Base-by-base conservation (phyloP, 352 stramenopile genomes). In the Globisporangium okanoganense region DNA sequence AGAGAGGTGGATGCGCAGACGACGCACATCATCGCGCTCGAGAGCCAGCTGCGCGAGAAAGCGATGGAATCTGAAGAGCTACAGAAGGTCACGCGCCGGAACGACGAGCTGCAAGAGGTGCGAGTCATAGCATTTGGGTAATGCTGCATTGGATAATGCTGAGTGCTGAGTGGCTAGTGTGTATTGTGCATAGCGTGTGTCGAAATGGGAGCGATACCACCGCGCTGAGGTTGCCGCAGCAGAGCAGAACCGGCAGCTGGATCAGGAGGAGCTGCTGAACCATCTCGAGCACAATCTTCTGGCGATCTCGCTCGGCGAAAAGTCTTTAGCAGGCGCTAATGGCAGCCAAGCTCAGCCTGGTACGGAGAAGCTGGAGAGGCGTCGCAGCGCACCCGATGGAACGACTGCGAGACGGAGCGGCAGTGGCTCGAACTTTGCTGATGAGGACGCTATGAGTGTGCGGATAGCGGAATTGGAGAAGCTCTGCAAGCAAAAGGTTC, bases 401-500 rank as follows among this genome's bases (percentile, higher is more conserved):
- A 54, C 49, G 27, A 56, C 53, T 44, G 12, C 55, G 24, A 33
- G 60, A 16, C 58, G 54, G 40, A 53, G 56, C 25, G 40, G 31
- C 35, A 58, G 40, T 6, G 36, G 22, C 16, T 18, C 25, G 13
- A 50, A 5, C 3, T 24, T 64, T 18, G 54, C 25, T 29, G 38
- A 62, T 14, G 52, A 66, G 5, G 72, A 76, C 27, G 61, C 64
- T 0, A 56, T 67, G 22, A 56, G 67, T 38, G 64, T 69, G 33
- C 75, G 74, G 5, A 65, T 90, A n/a, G 70, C 71, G 7, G 85
- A 94, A 41, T 63, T 94, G 20, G 79, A 92, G 68, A 85, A 83
- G 63, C 63, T 72, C 9, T 82, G 72, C 71, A 90, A 89, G 49
- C 82, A 92, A 48, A 94, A 92, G 73, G 82, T 89, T 10, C 25